phyloP scores from a whole-genome alignment of 1,284 basidiomycete species.

The Ganoderma boninense region DNA sequence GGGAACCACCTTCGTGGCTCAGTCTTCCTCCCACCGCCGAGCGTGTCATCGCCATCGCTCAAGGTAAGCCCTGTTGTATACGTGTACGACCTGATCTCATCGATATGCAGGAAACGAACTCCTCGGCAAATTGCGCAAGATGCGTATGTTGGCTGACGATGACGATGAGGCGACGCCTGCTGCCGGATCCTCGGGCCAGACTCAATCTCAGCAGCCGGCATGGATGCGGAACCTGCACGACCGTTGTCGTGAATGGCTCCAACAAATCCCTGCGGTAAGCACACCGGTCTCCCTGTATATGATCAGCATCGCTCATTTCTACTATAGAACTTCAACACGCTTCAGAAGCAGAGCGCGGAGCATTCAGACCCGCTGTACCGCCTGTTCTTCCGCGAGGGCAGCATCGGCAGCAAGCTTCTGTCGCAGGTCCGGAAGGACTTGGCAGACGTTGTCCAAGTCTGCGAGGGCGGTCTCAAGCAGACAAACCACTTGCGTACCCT shows the following conservation, averaged over 20 bases:
- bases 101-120: conserved; percentile 75
- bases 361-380: conserved; percentile 87
- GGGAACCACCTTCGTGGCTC: conserved; percentile 93
- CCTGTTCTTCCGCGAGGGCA: conserved; percentile 89
- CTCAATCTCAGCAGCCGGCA: conserved; percentile 80
- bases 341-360: conserved; percentile 71
- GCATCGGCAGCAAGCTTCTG: conserved; percentile 81
- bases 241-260: conserved; percentile 86
- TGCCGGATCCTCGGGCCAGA: conserved; percentile 58
- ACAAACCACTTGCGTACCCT: conserved; percentile 92
- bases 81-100: conserved; percentile 1
- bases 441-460: conserved; percentile 82
- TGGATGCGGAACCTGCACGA: conserved; percentile 91
- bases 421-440: conserved; percentile 84
- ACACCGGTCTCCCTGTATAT: not conserved
- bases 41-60: conserved; percentile 87
- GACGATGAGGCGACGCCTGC: conserved; percentile 74
- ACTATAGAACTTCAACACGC: conserved; percentile 64
- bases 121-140: conserved; percentile 88
- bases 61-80: conserved; percentile 65
- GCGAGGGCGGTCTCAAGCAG: conserved; percentile 89
- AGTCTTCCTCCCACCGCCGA: conserved; percentile 92
- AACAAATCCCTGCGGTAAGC: conserved; percentile 76
- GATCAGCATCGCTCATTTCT: conserved; percentile 1
- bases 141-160: conserved; percentile 90